phyloP scores from a whole-genome alignment of 768 basidiomycete species.

The Macrolepiota albuminosa region DNA sequence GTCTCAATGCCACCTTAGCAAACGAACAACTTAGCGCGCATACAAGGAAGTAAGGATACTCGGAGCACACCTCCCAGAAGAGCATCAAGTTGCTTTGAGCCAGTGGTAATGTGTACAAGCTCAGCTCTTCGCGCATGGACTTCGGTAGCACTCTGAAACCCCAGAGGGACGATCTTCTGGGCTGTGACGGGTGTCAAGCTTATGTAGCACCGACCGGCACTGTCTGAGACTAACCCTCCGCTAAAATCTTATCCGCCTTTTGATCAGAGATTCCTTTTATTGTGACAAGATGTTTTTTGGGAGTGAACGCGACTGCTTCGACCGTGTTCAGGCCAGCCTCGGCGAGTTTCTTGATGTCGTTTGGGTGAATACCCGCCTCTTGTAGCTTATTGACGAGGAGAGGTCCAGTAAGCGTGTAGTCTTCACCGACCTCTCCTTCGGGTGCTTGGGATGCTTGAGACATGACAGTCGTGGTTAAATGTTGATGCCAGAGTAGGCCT shows the following conservation, averaged over 20 bases:
- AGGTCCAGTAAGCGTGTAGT: conserved; percentile 66
- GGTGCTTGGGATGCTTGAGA: conserved; percentile 51
- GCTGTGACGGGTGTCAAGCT: conserved; percentile 41
- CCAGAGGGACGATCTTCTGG: conserved; percentile 93
- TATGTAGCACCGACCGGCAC: neutral
- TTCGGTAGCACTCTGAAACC: conserved; percentile 97
- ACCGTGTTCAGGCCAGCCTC: conserved; percentile 93
- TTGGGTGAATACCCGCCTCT: conserved; percentile 83
- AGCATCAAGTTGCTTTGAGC: conserved; percentile 93
- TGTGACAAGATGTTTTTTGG: conserved; percentile 84
- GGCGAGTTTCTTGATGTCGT: conserved; percentile 92
- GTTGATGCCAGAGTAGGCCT: neutral
- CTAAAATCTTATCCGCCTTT: conserved; percentile 95
- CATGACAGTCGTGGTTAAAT: conserved; percentile 28
- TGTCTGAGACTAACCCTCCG: conserved; percentile 62
- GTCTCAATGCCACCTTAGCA: conserved; percentile 89
- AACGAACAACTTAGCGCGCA: conserved; percentile 1
- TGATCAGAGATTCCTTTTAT: conserved; percentile 97
- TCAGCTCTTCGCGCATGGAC: conserved; percentile 94
- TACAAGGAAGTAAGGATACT: conserved; percentile 3
- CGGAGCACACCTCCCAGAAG: conserved; percentile 73
- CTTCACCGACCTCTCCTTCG: conserved; percentile 47
- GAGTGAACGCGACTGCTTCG: conserved; percentile 94
- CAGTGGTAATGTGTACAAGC: conserved; percentile 94
- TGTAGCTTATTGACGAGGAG: conserved; percentile 80